phyloP scores from a whole-genome alignment of 148 eudicot species.

The Heliosperma pusillum region DNA sequence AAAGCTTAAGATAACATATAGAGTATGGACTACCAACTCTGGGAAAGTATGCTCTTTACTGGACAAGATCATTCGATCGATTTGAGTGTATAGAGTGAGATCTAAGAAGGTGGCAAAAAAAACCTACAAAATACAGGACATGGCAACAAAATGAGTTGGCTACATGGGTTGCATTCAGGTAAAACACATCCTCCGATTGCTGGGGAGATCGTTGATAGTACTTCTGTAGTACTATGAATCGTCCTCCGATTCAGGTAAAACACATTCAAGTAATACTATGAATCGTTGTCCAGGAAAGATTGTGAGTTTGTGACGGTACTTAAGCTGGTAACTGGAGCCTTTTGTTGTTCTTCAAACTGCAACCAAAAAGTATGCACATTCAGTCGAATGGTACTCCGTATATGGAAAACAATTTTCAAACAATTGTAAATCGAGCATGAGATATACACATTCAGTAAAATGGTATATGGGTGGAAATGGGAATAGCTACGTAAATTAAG shows the following conservation, averaged over 20 bases:
- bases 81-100: slow-evolving; percentile 20
- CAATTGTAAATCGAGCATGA: neutral
- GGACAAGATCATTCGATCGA: neutral
- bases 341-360: slow-evolving; percentile 90
- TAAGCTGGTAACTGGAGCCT: slow-evolving; percentile 84
- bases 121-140: slow-evolving; percentile 8
- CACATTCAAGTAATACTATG: neutral
- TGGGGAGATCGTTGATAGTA: neutral
- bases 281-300: neutral
- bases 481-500: neutral
- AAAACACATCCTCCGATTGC: slow-evolving; percentile 10
- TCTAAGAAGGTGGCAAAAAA: slow-evolving; percentile 17
- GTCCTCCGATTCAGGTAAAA: no score
- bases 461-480: neutral
- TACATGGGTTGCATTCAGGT: slow-evolving; percentile 8
- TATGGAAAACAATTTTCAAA: neutral
- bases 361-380: neutral
- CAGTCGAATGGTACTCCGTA: neutral
- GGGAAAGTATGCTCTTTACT: slow-evolving; percentile 4
- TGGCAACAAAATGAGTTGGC: slow-evolving; percentile 12
- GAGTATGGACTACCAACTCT: neutral
- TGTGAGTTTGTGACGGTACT: slow-evolving; percentile 11
- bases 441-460: neutral
- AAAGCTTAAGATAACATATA: neutral
- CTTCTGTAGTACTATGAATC: neutral